These are phyloP conservation scores for Nicotiana benthamiana DNA, from an alignment of 257 asterid species.

Conservation along the genomic window DNA sequence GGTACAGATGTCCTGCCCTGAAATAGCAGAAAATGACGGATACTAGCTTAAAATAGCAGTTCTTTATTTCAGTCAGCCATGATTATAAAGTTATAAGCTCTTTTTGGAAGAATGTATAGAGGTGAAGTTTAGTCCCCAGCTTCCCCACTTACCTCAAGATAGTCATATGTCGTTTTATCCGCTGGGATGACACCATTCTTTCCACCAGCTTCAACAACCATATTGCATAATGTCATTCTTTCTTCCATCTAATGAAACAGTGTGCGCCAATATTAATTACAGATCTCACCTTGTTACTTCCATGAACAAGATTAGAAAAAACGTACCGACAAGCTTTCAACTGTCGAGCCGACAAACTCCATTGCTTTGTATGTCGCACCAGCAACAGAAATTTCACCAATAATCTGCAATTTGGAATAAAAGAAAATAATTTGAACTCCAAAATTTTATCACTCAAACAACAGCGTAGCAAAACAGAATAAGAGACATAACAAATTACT, in stretches of 20 bases:
- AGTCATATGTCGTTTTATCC: conserved; percentile 76
- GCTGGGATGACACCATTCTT: conserved; percentile 58
- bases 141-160: conserved; percentile 62
- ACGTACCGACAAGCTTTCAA: conserved; percentile 86
- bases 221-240: conserved; percentile 97
- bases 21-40: conserved; percentile 6
- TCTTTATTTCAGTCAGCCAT: neutral
- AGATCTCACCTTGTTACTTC: neutral
- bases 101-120: neutral
- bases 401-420: conserved; percentile 46
- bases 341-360: conserved; percentile 91
- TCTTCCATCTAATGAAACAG: conserved; percentile 76
- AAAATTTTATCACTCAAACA: neutral
- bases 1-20: conserved; percentile 90
- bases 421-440: neutral
- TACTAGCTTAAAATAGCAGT: neutral
- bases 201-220: conserved; percentile 80
- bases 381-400: conserved; percentile 96
- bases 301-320: neutral
- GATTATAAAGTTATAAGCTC: neutral
- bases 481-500: neutral
- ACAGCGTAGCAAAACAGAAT: neutral
- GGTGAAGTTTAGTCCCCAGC: neutral
- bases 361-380: conserved; percentile 98
- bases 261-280: neutral